These are phyloP conservation scores for Vinca major DNA, from an alignment of 305 asterid genomes.

Conservation along the genomic window DNA sequence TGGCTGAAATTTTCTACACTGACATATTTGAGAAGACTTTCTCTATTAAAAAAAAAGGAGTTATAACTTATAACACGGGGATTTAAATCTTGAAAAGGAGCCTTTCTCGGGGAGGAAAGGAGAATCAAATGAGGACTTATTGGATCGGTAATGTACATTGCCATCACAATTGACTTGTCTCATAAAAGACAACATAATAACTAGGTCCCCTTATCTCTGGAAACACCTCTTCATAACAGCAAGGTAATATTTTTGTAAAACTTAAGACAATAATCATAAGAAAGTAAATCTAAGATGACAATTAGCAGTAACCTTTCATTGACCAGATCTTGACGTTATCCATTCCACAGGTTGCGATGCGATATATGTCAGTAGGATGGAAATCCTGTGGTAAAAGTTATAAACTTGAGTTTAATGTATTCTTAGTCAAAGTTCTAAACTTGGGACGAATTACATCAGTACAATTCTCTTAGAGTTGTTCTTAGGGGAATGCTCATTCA, in stretches of 20 bases:
- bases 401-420: neutral
- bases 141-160: neutral
- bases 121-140: neutral
- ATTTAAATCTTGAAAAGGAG: neutral
- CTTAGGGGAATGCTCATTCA: neutral
- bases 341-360: constrained; percentile 97
- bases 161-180: neutral
- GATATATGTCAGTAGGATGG: constrained; percentile 89
- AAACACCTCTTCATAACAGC: neutral
- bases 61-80: neutral
- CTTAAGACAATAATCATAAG: neutral
- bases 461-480: neutral
- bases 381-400: constrained; percentile 54
- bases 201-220: neutral
- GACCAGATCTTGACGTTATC: constrained; percentile 98
- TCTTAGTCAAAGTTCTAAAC: neutral
- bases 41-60: neutral
- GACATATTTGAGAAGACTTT: neutral
- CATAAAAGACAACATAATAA: neutral
- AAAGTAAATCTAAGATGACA: neutral
- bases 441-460: constrained; percentile 1
- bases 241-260: neutral
- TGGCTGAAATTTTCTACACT: neutral
- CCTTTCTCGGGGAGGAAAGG: neutral
- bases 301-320: constrained; percentile 56